These are phyloP conservation scores for Tremella fuciformis DNA, from an alignment of 768 basidiomycete genomes.

Conservation along the genomic window DNA sequence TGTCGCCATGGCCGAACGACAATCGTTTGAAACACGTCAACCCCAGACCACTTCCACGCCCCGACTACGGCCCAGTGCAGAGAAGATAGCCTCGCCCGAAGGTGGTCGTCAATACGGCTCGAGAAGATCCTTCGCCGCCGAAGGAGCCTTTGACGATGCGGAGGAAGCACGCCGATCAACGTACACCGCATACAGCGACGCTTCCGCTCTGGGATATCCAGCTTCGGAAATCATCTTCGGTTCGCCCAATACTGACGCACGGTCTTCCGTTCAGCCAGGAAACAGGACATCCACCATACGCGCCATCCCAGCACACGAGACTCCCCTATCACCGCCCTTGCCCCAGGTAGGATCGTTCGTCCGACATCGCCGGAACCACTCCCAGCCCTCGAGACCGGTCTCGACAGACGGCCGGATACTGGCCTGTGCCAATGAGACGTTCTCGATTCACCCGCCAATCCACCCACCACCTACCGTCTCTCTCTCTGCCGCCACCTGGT, in stretches of 20 bases:
- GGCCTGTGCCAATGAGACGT: slow-evolving; percentile 48
- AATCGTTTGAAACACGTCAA: slow-evolving; percentile 42
- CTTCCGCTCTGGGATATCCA: slow-evolving; percentile 47
- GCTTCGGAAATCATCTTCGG: slow-evolving; percentile 47
- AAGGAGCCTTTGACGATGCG: slow-evolving; percentile 43
- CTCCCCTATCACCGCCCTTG: slow-evolving; percentile 45
- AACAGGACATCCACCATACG: slow-evolving; percentile 42
- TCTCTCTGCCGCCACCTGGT: slow-evolving; percentile 49
- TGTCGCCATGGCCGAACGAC: slow-evolving; percentile 44
- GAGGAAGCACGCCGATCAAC: slow-evolving; percentile 39
- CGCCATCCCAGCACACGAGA: slow-evolving; percentile 28
- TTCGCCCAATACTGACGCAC: slow-evolving; percentile 31
- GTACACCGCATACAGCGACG: slow-evolving; percentile 29
- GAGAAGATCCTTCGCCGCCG: slow-evolving; percentile 20
- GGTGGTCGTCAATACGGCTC: slow-evolving; percentile 7
- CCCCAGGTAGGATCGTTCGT: slow-evolving; percentile 47
- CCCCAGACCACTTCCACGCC: slow-evolving; percentile 20
- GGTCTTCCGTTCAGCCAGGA: slow-evolving; percentile 5
- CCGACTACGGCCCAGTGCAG: slow-evolving; percentile 25
- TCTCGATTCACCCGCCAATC: slow-evolving; percentile 50
- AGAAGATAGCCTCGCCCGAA: slow-evolving; percentile 22
- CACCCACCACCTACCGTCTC: slow-evolving; percentile 49
- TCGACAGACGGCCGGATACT: slow-evolving; percentile 39
- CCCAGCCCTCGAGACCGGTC: neutral
- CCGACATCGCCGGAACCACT: slow-evolving; percentile 20